Conservation (phyloP, 805 yeast genomes). For the Ogataea salicorniae region DNA sequence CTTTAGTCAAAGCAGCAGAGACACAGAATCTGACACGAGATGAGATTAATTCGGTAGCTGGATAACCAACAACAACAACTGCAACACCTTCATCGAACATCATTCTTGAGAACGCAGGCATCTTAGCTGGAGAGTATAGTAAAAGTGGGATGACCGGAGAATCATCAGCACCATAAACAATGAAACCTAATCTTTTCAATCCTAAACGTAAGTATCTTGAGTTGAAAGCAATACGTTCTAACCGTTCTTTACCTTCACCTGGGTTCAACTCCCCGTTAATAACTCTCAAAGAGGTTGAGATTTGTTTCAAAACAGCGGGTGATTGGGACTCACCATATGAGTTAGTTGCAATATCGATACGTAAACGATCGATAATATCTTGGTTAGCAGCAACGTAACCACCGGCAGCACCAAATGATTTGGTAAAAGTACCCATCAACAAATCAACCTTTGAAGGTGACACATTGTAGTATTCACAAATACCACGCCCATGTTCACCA, state of each 20-base stretch:
- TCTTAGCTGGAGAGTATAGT: slow-evolving; percentile 84
- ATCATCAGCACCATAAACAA: slow-evolving; percentile 92
- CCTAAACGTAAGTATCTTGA: slow-evolving; percentile 91
- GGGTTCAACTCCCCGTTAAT: slow-evolving; percentile 81
- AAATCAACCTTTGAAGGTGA: slow-evolving; percentile 74
- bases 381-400: slow-evolving; percentile 87
- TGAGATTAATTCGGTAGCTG: slow-evolving; percentile 89
- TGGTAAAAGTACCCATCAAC: slow-evolving; percentile 96
- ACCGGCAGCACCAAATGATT: slow-evolving; percentile 98
- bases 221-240: slow-evolving; percentile 92
- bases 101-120: slow-evolving; percentile 87
- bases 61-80: slow-evolving; percentile 94
- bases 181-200: slow-evolving; percentile 85
- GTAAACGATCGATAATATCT: slow-evolving; percentile 64
- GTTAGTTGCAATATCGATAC: slow-evolving; percentile 67
- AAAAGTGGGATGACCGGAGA: slow-evolving; percentile 92
- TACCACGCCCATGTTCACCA: slow-evolving; percentile 91
- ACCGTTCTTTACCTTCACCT: slow-evolving; percentile 88
- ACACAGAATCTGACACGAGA: slow-evolving; percentile 92
- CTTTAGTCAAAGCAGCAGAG: slow-evolving; percentile 86
- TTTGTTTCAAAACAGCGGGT: slow-evolving; percentile 90
- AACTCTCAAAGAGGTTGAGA: slow-evolving; percentile 69
- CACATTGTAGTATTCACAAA: slow-evolving; percentile 87
- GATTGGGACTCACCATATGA: slow-evolving; percentile 80
- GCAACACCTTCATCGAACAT: slow-evolving; percentile 79